These are phyloP conservation scores for Globisporangium barbulae DNA, from an alignment of 352 stramenopile genomes.

Conservation along the genomic window DNA sequence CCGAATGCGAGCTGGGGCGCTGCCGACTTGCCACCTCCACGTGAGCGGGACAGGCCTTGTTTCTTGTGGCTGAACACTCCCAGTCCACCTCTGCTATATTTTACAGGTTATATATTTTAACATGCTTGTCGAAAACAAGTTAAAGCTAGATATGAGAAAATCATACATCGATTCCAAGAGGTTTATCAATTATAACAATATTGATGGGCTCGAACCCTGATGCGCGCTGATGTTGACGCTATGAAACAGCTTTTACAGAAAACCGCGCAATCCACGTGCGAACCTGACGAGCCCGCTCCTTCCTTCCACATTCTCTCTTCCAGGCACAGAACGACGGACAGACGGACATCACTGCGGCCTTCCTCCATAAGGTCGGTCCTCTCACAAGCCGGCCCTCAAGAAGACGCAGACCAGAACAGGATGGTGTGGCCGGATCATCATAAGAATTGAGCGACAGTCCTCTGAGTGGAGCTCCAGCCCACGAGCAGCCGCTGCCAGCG, in stretches of 20 bases:
- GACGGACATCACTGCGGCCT: no score
- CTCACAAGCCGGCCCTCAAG: no score
- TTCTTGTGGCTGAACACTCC: not conserved
- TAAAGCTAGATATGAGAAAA: not conserved
- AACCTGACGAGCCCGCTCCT: not conserved
- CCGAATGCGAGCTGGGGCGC: not conserved
- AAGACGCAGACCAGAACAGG: no score
- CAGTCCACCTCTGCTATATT: not conserved
- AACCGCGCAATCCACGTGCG: not conserved
- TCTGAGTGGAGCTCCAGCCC: no score
- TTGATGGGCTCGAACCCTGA: not conserved
- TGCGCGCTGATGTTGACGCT: not conserved
- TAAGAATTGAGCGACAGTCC: no score
- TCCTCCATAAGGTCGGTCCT: not conserved
- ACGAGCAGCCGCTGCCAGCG: no score
- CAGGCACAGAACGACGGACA: no score
- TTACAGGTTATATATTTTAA: not conserved
- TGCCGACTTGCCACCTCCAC: no score
- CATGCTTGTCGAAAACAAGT: not conserved
- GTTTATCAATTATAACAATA: not conserved
- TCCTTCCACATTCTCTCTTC: not conserved
- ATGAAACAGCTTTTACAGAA: constrained; percentile 5
- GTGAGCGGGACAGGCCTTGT: not conserved
- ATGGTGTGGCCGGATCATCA: no score
- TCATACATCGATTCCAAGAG: not conserved